phyloP scores from a whole-genome alignment of 768 basidiomycete species.

The Boletus eberwhitei region DNA sequence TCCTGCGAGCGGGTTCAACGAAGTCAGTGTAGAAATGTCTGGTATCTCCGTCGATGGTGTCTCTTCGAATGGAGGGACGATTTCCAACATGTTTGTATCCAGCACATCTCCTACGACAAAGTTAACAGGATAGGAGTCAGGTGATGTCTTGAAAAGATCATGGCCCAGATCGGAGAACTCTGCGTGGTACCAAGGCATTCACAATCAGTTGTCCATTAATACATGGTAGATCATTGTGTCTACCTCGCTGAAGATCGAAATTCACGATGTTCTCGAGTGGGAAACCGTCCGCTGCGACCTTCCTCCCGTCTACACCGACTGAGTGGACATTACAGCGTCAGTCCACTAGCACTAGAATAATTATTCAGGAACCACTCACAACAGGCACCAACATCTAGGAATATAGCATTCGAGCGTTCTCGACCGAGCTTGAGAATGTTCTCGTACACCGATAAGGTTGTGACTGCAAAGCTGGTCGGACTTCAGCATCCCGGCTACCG shows the following conservation, averaged over 20 bases:
- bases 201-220: too few relatives aligned
- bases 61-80: not conserved
- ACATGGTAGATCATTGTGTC: too few relatives aligned
- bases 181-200: too few relatives aligned
- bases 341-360: too few relatives aligned
- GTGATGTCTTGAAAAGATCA: not conserved
- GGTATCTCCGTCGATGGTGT: not conserved
- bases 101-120: not conserved
- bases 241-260: too few relatives aligned
- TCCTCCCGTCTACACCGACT: too few relatives aligned
- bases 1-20: not conserved
- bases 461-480: not conserved
- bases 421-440: not conserved
- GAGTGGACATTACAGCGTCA: too few relatives aligned
- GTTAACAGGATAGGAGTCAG: not conserved
- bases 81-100: not conserved
- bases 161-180: too few relatives aligned
- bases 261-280: too few relatives aligned
- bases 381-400: not conserved
- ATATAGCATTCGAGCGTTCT: not conserved
- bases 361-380: not conserved
- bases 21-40: not conserved
- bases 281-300: too few relatives aligned
- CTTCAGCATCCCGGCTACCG: not conserved
- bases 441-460: not conserved